A percentile compares a stretch with the other conserved stretches of the same genome.
These are phyloP conservation scores for Sporothrix luriei DNA, from an alignment of 2,329 filamentous ascomycete species.

Conservation along the genomic window DNA sequence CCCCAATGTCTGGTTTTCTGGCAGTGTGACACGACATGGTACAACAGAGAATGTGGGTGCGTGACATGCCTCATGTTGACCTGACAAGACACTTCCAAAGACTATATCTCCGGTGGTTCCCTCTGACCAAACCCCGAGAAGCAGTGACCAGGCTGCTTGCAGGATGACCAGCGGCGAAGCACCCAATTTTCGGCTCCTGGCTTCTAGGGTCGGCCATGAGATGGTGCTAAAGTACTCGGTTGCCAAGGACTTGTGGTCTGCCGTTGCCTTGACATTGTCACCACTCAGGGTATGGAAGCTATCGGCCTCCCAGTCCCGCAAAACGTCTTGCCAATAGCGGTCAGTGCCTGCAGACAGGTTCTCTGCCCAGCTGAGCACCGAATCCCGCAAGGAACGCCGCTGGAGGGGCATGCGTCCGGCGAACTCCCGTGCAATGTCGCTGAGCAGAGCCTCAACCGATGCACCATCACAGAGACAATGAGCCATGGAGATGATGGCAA, in stretches of 20 bases:
- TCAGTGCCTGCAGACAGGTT: constrained; percentile 33
- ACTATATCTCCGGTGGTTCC: constrained; percentile 43
- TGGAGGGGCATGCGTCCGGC: constrained; percentile 34
- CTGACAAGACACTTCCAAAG: constrained; percentile 44
- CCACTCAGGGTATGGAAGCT: constrained; percentile 37
- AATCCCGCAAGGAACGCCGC: constrained; percentile 31
- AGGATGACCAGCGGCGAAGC: constrained; percentile 43
- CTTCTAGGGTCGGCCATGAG: not conserved
- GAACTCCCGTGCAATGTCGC: constrained; percentile 40
- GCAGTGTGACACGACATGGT: constrained; percentile 41
- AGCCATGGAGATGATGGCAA: constrained; percentile 38
- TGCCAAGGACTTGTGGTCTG: constrained; percentile 21
- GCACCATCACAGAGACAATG: constrained; percentile 46
- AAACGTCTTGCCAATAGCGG: constrained; percentile 28
- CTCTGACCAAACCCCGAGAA: constrained; percentile 43
- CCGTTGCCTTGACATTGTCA: constrained; percentile 32
- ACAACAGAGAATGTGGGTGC: constrained; percentile 45
- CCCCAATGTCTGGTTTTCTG: constrained; percentile 21
- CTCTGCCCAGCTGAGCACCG: constrained; percentile 4
- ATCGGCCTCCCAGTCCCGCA: constrained; percentile 37
- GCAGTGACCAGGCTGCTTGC: constrained; percentile 44
- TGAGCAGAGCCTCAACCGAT: constrained; percentile 42
- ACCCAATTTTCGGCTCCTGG: constrained; percentile 36
- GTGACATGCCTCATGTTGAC: constrained; percentile 39
- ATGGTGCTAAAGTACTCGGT: not conserved